phyloP scores from a whole-genome alignment of 768 basidiomycete genomes.

The Dendrothele bispora region DNA sequence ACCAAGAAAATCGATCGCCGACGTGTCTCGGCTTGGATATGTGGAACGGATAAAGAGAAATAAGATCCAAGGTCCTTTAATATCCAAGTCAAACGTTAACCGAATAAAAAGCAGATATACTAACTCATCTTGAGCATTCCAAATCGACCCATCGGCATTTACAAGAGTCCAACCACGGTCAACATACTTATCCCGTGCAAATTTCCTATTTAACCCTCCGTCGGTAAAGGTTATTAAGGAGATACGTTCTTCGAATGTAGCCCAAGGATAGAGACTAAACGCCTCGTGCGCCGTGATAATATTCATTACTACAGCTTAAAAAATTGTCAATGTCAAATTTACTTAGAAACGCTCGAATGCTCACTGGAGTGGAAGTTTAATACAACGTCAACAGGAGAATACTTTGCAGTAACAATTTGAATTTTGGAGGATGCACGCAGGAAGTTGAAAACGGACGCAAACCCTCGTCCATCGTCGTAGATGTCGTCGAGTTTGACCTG shows the following conservation, averaged over 20 bases:
- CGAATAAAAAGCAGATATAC: too few relatives aligned
- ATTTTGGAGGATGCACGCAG: not conserved
- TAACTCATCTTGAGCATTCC: too few relatives aligned
- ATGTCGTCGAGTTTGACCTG: not conserved
- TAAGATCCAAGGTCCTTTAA: too few relatives aligned
- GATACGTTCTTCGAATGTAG: not conserved
- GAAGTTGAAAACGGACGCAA: slow-evolving; percentile 4
- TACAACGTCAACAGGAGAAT: not conserved
- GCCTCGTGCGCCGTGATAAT: not conserved
- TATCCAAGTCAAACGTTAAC: too few relatives aligned
- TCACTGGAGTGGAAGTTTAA: slow-evolving; percentile 5
- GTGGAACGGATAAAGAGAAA: too few relatives aligned
- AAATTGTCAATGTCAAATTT: not conserved
- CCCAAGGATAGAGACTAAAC: not conserved
- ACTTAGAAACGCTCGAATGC: not conserved
- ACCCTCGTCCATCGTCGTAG: not conserved
- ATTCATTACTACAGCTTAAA: not conserved
- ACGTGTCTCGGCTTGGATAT: too few relatives aligned
- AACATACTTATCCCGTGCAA: not conserved
- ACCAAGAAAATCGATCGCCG: too few relatives aligned
- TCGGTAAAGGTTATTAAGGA: not conserved
- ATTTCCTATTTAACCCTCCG: not conserved
- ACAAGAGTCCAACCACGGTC: not conserved
- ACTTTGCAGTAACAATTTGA: slow-evolving; percentile 1
- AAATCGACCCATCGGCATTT: too few relatives aligned